A percentile compares a stretch with the other conserved stretches of the same genome.
Evolutionary conservation across 2,329 filamentous ascomycete genomes (phyloP).

Genomic region (Harringtonia aguacate): DNA sequence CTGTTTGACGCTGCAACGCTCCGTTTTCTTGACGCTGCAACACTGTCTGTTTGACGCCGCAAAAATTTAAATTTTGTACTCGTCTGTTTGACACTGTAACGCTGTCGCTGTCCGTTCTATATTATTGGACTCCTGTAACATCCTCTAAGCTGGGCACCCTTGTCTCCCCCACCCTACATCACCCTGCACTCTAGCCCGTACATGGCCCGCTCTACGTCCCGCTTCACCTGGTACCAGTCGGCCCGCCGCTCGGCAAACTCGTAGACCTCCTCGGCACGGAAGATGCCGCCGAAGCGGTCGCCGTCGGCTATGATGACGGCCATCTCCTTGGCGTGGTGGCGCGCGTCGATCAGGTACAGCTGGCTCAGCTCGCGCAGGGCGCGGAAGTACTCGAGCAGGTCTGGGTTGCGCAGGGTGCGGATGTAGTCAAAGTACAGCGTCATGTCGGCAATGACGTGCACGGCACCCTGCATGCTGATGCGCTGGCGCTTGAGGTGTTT

Average conservation of each 20-base stretch:
- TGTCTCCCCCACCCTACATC: no score
- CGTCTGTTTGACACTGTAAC: no score
- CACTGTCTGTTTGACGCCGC: no score
- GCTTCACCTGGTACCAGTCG: slow-evolving; percentile 88
- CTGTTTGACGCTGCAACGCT: no score
- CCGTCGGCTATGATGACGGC: slow-evolving; percentile 89
- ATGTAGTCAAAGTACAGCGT: slow-evolving; percentile 87
- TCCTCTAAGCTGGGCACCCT: no score
- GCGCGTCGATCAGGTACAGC: slow-evolving; percentile 84
- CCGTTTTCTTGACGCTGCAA: no score
- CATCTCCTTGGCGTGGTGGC: slow-evolving; percentile 88
- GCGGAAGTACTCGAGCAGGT: slow-evolving; percentile 81
- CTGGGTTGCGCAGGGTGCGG: slow-evolving; percentile 67
- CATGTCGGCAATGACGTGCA: slow-evolving; percentile 93
- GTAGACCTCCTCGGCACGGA: slow-evolving; percentile 91
- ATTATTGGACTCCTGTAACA: no score
- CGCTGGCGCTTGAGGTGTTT: slow-evolving; percentile 97
- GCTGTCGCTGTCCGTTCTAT: no score
- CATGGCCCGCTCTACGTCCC: slow-evolving; percentile 89
- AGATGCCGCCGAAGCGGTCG: slow-evolving; percentile 83
- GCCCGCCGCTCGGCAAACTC: slow-evolving; percentile 90
- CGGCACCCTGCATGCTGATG: slow-evolving; percentile 76
- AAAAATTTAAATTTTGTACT: no score
- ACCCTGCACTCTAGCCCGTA: slow-evolving; percentile 82
- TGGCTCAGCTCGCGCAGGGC: slow-evolving; percentile 87